A percentile compares a stretch with the other conserved stretches of the same genome.
Conservation (phyloP, 2,329 filamentous ascomycete genomes). For the Diaporthe amygdali region DNA sequence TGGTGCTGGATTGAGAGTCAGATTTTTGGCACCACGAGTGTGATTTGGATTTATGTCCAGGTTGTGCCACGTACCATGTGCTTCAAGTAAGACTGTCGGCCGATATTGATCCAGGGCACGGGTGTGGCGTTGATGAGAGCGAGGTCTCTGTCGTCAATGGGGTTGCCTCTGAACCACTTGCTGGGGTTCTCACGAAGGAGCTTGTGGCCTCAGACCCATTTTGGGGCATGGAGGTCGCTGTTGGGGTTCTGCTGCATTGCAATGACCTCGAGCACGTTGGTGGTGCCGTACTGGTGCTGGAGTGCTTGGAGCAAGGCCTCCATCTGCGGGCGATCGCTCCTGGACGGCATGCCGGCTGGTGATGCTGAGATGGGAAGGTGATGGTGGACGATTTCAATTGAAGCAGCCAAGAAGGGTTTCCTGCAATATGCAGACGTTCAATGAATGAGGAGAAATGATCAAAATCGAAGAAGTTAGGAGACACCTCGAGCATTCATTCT, state of each 20-base stretch:
- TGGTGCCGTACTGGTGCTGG: not conserved
- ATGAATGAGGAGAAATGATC: not conserved
- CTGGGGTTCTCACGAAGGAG: not conserved
- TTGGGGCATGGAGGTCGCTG: not conserved
- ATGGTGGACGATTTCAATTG: not conserved
- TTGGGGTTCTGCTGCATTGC: not conserved
- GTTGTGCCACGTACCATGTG: not conserved
- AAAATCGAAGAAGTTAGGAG: too few species aligned
- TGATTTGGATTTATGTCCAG: fast-evolving
- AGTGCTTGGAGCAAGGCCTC: not conserved
- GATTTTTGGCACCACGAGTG: not conserved
- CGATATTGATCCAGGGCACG: constrained; percentile 1
- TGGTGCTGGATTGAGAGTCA: not conserved
- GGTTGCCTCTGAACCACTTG: not conserved
- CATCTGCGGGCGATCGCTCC: not conserved
- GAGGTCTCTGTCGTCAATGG: constrained; percentile 11
- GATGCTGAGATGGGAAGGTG: not conserved
- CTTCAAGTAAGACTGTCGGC: not conserved
- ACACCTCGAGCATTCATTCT: too few species aligned
- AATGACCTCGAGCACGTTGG: too few species aligned
- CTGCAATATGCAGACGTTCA: not conserved
- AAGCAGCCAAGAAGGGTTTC: not conserved
- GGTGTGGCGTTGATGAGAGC: not conserved
- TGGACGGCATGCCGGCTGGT: not conserved
- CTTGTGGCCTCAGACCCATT: not conserved